Percentiles rank a stretch among this genome's conserved stretches.
Conservation (phyloP, 139 green algal genomes). For the Chlamydomonas sphaeroides region DNA sequence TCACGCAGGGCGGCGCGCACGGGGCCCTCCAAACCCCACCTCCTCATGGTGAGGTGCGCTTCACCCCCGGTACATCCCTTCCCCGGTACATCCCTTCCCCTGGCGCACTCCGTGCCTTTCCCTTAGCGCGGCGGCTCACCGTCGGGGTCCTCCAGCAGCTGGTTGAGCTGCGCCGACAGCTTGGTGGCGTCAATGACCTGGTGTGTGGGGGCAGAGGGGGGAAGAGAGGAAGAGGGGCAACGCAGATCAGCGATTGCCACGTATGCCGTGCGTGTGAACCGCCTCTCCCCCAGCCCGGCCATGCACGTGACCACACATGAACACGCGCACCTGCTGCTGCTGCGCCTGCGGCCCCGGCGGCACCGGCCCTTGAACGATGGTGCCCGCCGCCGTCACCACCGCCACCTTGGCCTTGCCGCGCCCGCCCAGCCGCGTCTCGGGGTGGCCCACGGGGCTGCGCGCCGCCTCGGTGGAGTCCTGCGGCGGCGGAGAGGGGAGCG, state of each 20-base stretch:
- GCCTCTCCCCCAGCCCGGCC: background rate
- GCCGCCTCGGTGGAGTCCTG: background rate
- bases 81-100: too few species aligned
- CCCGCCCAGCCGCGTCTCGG: background rate
- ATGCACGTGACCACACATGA: too few species aligned
- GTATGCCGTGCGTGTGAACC: background rate
- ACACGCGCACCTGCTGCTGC: background rate
- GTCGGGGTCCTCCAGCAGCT: conserved; percentile 41
- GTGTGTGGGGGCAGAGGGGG: background rate
- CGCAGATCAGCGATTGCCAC: background rate
- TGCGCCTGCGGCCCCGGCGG: background rate
- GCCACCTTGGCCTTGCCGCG: conserved; percentile 33
- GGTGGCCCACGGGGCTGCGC: background rate
- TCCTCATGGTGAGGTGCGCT: too few species aligned
- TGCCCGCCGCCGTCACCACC: conserved; percentile 41
- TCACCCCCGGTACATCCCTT: too few species aligned
- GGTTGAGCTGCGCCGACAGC: conserved; percentile 20
- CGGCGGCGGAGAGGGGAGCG: too few species aligned
- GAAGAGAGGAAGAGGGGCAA: background rate
- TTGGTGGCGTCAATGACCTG: conserved; percentile 47
- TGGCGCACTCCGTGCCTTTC: too few species aligned
- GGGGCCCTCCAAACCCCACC: too few species aligned
- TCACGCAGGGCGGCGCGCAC: too few species aligned
- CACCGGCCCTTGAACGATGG: conserved; percentile 49
- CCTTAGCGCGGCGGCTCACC: too few species aligned